phyloP scores from a whole-genome alignment of 345 rosid genomes.

The Linum usitatissimum region DNA sequence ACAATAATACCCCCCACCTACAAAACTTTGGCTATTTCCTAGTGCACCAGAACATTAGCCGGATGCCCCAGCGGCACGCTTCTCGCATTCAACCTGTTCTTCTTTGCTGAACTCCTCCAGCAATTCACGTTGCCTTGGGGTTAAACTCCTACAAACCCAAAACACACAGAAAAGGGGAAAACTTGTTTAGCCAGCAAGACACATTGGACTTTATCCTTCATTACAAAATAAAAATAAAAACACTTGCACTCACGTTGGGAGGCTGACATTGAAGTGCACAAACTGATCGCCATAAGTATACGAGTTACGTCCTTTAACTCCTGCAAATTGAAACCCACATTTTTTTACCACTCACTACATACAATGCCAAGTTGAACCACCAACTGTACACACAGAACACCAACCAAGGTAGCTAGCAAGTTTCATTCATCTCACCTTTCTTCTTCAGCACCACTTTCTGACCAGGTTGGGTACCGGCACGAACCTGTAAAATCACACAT shows the following conservation, averaged over 20 bases:
- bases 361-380: neutral
- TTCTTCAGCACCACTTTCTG: slow-evolving; percentile 93
- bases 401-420: neutral
- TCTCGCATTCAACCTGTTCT: slow-evolving; percentile 67
- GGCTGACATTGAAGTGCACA: slow-evolving; percentile 88
- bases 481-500: slow-evolving; percentile 41
- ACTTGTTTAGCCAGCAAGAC: too few relatives aligned
- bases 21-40: too few relatives aligned
- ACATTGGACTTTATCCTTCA: too few relatives aligned
- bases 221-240: too few relatives aligned
- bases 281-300: slow-evolving; percentile 70
- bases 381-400: neutral
- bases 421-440: slow-evolving; percentile 57
- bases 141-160: slow-evolving; percentile 37
- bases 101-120: slow-evolving; percentile 86
- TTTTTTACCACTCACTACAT: neutral
- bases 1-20: too few relatives aligned
- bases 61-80: slow-evolving; percentile 66
- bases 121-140: slow-evolving; percentile 74
- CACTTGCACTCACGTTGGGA: slow-evolving; percentile 55
- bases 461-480: slow-evolving; percentile 94
- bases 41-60: slow-evolving; percentile 13
- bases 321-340: slow-evolving; percentile 21
- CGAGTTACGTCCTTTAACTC: slow-evolving; percentile 67
- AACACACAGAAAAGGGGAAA: too few relatives aligned